These are phyloP conservation scores for Gnomoniopsis sp. DNA, from an alignment of 2,329 filamentous ascomycete species.

Conservation along the genomic window DNA sequence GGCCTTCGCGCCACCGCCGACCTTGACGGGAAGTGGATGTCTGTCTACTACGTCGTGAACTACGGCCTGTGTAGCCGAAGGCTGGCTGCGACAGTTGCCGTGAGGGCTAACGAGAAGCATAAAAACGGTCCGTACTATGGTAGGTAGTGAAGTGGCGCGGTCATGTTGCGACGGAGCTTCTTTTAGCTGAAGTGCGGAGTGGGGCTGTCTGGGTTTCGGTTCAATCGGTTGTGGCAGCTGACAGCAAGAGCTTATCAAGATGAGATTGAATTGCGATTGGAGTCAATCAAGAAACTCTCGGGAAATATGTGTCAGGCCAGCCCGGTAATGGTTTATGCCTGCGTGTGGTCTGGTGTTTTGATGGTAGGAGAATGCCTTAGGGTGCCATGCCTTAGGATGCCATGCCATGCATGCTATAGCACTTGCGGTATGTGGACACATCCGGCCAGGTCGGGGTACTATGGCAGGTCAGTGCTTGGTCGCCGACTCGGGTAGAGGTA, in stretches of 20 bases:
- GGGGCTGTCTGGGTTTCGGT: neutral
- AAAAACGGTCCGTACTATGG: neutral
- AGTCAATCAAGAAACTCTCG: neutral
- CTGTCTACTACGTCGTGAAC: neutral
- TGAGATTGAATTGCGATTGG: neutral
- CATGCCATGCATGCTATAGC: too few species aligned
- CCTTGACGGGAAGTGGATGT: slow-evolving; percentile 10
- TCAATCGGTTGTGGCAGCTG: neutral
- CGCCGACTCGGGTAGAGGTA: too few species aligned
- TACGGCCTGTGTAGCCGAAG: too few species aligned
- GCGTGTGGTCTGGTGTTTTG: neutral
- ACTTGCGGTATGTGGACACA: too few species aligned
- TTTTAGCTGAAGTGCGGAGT: neutral
- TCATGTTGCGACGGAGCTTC: neutral
- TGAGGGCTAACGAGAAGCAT: too few species aligned
- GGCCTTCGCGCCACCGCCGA: neutral
- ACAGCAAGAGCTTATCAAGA: neutral
- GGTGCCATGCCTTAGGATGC: too few species aligned
- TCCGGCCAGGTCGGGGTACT: too few species aligned
- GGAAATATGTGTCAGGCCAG: neutral
- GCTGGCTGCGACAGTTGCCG: neutral
- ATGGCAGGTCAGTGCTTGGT: too few species aligned
- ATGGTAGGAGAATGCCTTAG: too few species aligned
- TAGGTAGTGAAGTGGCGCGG: neutral
- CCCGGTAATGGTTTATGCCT: neutral